Evolutionary conservation across 108 stramenopile species (phyloP), one percentile per base, ranked within the genome.

Genomic region (Stephanodiscus minutulus): DNA sequence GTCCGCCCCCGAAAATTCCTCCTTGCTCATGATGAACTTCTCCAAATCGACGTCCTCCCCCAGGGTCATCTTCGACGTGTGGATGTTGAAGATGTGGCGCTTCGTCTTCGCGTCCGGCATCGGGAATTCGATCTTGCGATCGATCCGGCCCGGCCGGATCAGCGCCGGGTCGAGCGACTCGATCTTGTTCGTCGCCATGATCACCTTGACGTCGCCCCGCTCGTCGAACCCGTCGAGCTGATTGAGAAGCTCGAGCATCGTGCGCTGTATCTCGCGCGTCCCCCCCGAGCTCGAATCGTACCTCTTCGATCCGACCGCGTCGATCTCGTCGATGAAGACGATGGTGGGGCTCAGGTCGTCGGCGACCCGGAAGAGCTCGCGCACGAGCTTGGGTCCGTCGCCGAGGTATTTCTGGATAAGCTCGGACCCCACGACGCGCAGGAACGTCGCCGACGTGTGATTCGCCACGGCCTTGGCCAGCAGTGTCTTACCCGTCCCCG

Each of bases 241-340:
- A 84, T 98, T 98, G 46, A 99, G 83, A 1, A 99, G 88, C 79
- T 99, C 99, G 52, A 99, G 87, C 99, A 99, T 99, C 28, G 99
- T 99, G 59, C 99, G 95, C 81, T 99, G 99, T 74, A 99, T 98
- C 72, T 99, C 99, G 21, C 92, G 73, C 22, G 97, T 98, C 18
- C 99, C 99, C 20, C 97, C 96, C 22, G 88, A 92, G 76, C 82
- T 85, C 43, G 90, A 95, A 58, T 98, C 98, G 86, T 98, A 99
- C 11, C 99, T 94, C 87, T 99, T 99, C 56, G 84, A 86, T 28
- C 99, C 99, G 17, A 99, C 96, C 10, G 99, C 99, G 83, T 99
- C 99, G 76, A 99, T 97, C 69, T 99, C 99, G 79, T 99, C 99
- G 81, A 99, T 99, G 83, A 99, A 99, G 50, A 99, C 97, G 76